Evolutionary conservation across 306 rosid genomes (phyloP), one percentile per base, ranked within the genome.

Genomic region (Castanospermum australe): DNA sequence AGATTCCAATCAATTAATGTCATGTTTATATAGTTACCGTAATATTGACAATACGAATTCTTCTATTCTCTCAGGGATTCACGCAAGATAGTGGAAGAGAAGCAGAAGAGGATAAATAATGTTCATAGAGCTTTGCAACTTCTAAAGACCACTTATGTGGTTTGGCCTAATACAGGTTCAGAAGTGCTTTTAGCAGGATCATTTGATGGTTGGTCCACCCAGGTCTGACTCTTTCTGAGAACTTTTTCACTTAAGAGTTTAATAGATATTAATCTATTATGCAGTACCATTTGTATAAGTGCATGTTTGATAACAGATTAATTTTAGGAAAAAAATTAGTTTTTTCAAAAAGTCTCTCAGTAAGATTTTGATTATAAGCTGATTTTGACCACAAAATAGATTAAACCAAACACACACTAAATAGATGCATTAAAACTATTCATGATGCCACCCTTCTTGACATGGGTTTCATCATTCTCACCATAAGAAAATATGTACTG

Each of bases 151-250:
- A 70, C 90, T 73, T 83, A 85, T 83, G 81, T 96, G 73, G 88
- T 90, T 42, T 96, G 97, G 97, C 89, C 94, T 18, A 93, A 73
- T 84, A 56, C 83, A 57, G 99, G 94, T 81, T 85, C 97, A 4
- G 92, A 90, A 85, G 99, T 96, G 82, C 85, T 91, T 71, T 78
- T 96, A 57, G 79, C 73, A 4, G 99, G 98, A 72, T 96, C 99
- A 28, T 96, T 89, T 75, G 98, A 96, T 86, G 99, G 99, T 75
- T 93, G 99, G 98, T 81, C 93, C 35, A 75, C 88, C 62, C 86
- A 91, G 99, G 97, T 96, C 6, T 77, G 50, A 51, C 78, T 78
- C 70, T 60, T 52, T n/a, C 41, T 15, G 35, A 17, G n/a, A 45
- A 69, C 66, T 48, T n/a, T n/a, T 21, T 39, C 36, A 73, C 2